Percentiles rank a stretch among this genome's conserved stretches.
These are phyloP conservation scores for Cyanophora paradoxa DNA, from an alignment of 78 protist genomes.

Conservation along the genomic window DNA sequence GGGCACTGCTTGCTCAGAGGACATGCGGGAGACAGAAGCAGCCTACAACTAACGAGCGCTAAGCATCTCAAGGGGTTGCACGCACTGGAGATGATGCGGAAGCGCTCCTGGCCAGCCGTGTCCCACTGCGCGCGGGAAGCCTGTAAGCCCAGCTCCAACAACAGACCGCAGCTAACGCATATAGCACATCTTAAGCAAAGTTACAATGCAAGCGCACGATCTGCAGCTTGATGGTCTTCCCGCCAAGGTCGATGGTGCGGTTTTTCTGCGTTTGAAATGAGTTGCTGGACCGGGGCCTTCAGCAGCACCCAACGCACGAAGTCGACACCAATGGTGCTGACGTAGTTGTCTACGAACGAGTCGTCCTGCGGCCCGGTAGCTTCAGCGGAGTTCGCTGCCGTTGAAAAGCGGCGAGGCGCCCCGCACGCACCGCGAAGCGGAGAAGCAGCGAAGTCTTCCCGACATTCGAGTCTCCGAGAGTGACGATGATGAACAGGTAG, in stretches of 20 bases:
- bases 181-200: too few species aligned
- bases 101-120: conserved; percentile 6
- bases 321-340: conserved; percentile 7
- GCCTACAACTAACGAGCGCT: neutral
- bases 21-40: neutral
- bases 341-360: neutral
- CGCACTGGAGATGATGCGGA: neutral
- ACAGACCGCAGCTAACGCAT: too few species aligned
- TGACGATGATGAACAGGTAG: neutral
- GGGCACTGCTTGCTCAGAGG: too few species aligned
- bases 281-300: too few species aligned
- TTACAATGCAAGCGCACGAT: neutral
- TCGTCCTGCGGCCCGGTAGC: conserved; percentile 10
- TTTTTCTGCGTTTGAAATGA: neutral
- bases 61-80: too few species aligned
- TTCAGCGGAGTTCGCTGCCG: too few species aligned
- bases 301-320: neutral
- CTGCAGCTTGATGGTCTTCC: neutral
- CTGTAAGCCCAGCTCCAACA: too few species aligned
- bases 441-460: neutral
- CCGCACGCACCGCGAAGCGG: conserved; percentile 1
- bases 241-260: neutral
- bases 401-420: too few species aligned
- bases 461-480: neutral
- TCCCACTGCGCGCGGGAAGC: too few species aligned